phyloP scores from a whole-genome alignment of 2,329 filamentous ascomycete genomes.

The Drechslera avenae region DNA sequence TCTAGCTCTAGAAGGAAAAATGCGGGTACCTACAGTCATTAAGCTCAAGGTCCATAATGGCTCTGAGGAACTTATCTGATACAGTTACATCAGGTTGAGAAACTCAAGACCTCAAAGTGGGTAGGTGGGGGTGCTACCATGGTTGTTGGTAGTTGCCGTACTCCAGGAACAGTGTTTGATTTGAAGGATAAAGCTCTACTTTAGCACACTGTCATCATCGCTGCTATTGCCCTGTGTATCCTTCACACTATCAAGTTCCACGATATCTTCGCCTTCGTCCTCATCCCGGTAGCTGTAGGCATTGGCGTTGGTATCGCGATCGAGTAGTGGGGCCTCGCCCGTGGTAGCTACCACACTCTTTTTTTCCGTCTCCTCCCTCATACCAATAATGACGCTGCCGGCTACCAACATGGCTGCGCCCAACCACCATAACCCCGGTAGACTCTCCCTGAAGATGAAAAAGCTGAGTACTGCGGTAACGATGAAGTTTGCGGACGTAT shows the following conservation, averaged over 20 bases:
- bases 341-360: slow-evolving; percentile 34
- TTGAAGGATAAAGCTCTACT: slow-evolving; percentile 17
- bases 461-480: slow-evolving; percentile 74
- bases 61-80: too few relatives aligned
- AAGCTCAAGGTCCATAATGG: too few relatives aligned
- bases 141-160: background rate
- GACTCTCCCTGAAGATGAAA: slow-evolving; percentile 70
- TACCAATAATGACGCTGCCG: slow-evolving; percentile 78
- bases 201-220: slow-evolving; percentile 42
- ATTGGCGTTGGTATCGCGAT: slow-evolving; percentile 20
- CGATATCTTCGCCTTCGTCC: slow-evolving; percentile 26
- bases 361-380: slow-evolving; percentile 62
- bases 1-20: too few relatives aligned
- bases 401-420: slow-evolving; percentile 74
- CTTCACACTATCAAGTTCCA: slow-evolving; percentile 40
- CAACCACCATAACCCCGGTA: slow-evolving; percentile 77
- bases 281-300: slow-evolving; percentile 45
- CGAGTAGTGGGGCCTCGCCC: slow-evolving; percentile 29
- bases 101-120: too few relatives aligned
- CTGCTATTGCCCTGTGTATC: slow-evolving; percentile 24
- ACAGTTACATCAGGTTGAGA: background rate
- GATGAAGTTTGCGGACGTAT: slow-evolving; percentile 82
- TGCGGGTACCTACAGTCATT: too few relatives aligned
- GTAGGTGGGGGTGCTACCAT: background rate
- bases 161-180: too few relatives aligned